Percentiles rank a stretch among this genome's conserved stretches.
These are phyloP conservation scores for Coniochaeta sp. DNA, from an alignment of 2,329 filamentous ascomycete genomes.

Conservation along the genomic window DNA sequence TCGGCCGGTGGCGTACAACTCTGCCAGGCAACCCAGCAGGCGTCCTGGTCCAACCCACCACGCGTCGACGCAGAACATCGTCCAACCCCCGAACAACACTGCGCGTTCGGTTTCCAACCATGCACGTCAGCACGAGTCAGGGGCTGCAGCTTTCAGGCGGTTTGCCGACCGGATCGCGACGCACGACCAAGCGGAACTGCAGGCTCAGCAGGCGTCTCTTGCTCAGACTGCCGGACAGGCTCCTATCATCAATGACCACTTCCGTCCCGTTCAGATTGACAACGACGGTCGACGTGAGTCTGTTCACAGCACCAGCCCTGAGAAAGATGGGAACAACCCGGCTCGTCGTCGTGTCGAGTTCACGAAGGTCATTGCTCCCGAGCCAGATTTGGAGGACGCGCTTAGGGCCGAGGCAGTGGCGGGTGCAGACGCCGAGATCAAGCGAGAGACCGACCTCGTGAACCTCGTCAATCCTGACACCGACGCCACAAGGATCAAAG, in stretches of 20 bases:
- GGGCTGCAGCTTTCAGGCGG: not conserved
- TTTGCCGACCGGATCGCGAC: not conserved
- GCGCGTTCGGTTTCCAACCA: slow-evolving; percentile 6
- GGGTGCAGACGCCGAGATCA: not conserved
- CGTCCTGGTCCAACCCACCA: not conserved
- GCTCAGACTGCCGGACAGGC: not conserved
- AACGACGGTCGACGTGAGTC: not conserved
- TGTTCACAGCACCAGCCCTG: not conserved
- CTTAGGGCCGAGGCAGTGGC: not conserved
- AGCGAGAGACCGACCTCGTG: too few species aligned
- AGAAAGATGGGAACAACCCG: not conserved
- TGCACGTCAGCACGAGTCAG: not conserved
- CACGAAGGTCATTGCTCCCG: not conserved
- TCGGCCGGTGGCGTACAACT: slow-evolving; percentile 15
- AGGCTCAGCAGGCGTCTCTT: not conserved
- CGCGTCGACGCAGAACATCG: not conserved
- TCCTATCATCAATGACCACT: not conserved
- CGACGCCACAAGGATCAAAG: too few species aligned
- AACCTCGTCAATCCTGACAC: too few species aligned
- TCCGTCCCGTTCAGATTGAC: not conserved
- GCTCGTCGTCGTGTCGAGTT: not conserved
- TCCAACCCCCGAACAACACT: too few species aligned
- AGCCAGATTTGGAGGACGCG: not conserved
- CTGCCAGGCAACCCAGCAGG: slow-evolving; percentile 9
- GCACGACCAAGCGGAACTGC: slow-evolving; percentile 3